phyloP scores from a whole-genome alignment of 441 rosid species.

The Kokia cookei region DNA sequence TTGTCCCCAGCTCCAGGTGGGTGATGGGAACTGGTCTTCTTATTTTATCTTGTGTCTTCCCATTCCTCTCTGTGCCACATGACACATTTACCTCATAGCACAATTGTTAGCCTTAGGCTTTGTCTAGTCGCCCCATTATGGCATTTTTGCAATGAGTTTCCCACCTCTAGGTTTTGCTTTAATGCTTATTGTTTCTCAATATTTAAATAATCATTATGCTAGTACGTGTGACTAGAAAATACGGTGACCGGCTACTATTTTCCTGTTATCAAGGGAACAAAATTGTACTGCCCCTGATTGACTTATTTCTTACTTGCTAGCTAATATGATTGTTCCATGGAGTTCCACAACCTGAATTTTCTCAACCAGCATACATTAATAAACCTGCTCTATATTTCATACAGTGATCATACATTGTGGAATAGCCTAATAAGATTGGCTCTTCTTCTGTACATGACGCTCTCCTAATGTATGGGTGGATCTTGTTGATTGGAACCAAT shows the following conservation, averaged over 20 bases:
- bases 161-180: background rate
- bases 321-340: background rate
- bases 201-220: background rate
- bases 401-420: background rate
- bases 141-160: background rate
- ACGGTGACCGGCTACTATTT: background rate
- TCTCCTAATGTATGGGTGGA: background rate
- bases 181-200: background rate
- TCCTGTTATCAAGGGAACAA: background rate
- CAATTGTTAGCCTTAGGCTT: background rate
- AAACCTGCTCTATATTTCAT: background rate
- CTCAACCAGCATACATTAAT: background rate
- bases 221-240: background rate
- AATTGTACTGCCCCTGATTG: background rate
- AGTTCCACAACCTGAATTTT: background rate
- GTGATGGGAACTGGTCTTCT: background rate
- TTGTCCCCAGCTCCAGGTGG: constrained; percentile 62
- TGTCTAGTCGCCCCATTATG: background rate
- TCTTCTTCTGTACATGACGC: background rate
- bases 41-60: background rate
- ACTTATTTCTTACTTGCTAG: background rate
- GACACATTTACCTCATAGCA: background rate
- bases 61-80: background rate
- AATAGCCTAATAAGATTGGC: background rate
- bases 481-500: background rate